Percentiles rank a stretch among this genome's conserved stretches.
phyloP scores from a whole-genome alignment of 306 rosid genomes.

The Glycyrrhiza uralensis region DNA sequence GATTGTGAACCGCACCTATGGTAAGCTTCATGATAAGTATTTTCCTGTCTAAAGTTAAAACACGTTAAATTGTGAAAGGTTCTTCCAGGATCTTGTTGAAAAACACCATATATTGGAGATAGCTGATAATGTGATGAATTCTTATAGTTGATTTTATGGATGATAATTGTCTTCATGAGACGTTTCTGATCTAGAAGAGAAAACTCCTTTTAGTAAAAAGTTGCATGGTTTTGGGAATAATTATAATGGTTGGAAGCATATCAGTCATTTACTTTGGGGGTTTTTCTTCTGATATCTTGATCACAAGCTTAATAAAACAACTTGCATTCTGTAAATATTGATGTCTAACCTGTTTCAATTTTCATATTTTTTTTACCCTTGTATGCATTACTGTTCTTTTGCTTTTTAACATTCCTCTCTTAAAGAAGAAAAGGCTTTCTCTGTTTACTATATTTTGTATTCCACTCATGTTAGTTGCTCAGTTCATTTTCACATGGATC shows the following conservation, averaged over 20 bases:
- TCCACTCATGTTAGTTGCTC: background rate
- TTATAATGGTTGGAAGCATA: background rate
- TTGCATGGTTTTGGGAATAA: conserved; percentile 1
- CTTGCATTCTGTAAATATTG: background rate
- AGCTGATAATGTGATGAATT: conserved; percentile 5
- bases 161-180: background rate
- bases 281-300: background rate
- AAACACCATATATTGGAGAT: conserved; percentile 12
- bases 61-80: conserved; percentile 2
- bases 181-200: background rate
- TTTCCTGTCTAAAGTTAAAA: conserved; percentile 13
- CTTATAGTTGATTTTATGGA: conserved; percentile 2
- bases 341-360: background rate
- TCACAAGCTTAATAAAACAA: background rate
- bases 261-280: background rate
- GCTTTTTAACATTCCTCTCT: background rate
- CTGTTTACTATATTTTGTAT: background rate
- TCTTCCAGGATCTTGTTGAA: conserved; percentile 3
- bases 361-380: conserved; percentile 5
- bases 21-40: conserved; percentile 38
- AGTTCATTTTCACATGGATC: background rate
- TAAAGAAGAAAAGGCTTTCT: background rate
- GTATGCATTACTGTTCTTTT: background rate
- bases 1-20: conserved; percentile 91
- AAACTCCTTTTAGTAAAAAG: background rate